Percentiles rank a stretch among this genome's conserved stretches.
These are phyloP conservation scores for Lithocarpus polystachyus DNA, from an alignment of 306 rosid genomes.

Conservation along the genomic window DNA sequence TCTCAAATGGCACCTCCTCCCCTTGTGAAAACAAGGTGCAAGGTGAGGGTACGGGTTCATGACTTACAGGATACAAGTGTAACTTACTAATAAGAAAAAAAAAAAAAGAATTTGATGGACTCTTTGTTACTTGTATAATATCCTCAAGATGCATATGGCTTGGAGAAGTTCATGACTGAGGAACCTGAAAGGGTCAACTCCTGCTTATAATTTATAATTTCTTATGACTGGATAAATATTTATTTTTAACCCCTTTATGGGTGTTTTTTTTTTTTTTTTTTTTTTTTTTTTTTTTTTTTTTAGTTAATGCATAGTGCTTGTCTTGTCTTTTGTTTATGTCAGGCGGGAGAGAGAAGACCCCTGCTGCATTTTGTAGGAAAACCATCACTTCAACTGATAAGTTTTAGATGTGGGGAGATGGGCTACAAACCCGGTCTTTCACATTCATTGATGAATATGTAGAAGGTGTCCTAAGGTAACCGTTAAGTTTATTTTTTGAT, in stretches of 20 bases:
- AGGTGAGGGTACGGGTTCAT: no score
- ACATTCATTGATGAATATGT: slow-evolving; percentile 67
- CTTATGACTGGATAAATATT: neutral
- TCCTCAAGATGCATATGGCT: slow-evolving; percentile 68
- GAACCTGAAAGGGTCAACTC: slow-evolving; percentile 55
- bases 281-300: neutral
- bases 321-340: neutral
- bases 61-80: no score
- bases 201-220: neutral
- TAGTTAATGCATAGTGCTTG: neutral
- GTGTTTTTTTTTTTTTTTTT: neutral
- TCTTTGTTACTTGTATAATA: neutral
- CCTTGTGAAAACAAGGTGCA: no score
- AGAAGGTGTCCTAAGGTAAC: slow-evolving; percentile 51
- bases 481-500: no score
- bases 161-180: slow-evolving; percentile 63
- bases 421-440: slow-evolving; percentile 58
- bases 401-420: slow-evolving; percentile 73
- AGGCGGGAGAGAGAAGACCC: slow-evolving; percentile 67
- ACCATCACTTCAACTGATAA: slow-evolving; percentile 41
- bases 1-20: no score
- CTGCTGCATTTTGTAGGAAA: slow-evolving; percentile 67
- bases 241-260: neutral
- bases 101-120: neutral
- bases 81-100: no score